Conservation (phyloP, 2,329 filamentous ascomycete species). For the Fusarium chaquense region DNA sequence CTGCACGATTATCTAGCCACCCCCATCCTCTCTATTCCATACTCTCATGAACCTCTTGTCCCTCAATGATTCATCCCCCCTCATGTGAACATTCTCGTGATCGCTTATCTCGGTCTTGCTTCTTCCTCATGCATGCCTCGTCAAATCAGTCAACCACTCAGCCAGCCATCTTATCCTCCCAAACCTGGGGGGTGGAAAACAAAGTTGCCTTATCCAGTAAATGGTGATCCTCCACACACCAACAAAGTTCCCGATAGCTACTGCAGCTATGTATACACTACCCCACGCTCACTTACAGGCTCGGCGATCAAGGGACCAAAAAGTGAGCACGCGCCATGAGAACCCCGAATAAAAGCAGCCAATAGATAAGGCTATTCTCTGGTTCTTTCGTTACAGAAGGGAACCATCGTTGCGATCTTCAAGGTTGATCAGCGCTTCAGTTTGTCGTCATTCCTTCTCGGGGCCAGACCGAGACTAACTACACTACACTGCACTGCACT, state of each 20-base stretch:
- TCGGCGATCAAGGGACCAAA: constrained; percentile 40
- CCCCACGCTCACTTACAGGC: constrained; percentile 25
- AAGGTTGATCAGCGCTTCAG: constrained; percentile 18
- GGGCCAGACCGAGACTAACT: constrained; percentile 2
- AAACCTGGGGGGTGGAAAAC: not conserved
- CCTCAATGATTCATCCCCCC: not conserved
- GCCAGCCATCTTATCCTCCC: not conserved
- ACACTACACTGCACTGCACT: not conserved
- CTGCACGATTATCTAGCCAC: constrained; percentile 19
- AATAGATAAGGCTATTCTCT: constrained; percentile 23
- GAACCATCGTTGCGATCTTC: constrained; percentile 14
- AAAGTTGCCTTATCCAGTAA: not conserved
- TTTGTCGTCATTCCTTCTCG: constrained; percentile 21
- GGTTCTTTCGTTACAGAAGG: not conserved
- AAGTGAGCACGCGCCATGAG: constrained; percentile 30
- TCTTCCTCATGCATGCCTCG: not conserved
- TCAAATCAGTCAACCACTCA: constrained; percentile 1
- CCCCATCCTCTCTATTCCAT: constrained; percentile 17
- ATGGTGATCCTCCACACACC: constrained; percentile 26
- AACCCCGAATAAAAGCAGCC: constrained; percentile 9
- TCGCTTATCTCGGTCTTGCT: constrained; percentile 28
- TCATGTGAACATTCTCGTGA: constrained; percentile 27
- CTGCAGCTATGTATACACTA: not conserved
- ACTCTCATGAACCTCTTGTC: not conserved
- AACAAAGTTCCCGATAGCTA: constrained; percentile 17